Conservation (phyloP, 2,329 filamentous ascomycete genomes). For the Microcyclospora pomicola region DNA sequence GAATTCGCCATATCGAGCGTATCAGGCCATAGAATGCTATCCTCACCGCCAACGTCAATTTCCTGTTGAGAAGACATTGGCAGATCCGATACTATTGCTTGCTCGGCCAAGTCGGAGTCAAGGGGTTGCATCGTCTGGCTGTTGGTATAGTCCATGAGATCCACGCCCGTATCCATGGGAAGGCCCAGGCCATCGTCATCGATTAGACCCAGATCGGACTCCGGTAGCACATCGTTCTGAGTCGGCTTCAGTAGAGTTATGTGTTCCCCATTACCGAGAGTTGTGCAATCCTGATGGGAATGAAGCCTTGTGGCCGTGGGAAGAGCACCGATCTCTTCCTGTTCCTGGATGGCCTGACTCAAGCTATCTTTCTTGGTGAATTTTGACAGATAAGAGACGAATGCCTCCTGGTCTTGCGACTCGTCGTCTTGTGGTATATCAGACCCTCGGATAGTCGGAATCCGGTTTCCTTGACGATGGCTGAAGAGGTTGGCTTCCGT, state of each 20-base stretch:
- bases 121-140: not conserved
- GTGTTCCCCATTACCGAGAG: too few species aligned
- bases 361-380: slow-evolving; percentile 2
- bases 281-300: not conserved
- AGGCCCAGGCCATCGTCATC: too few species aligned
- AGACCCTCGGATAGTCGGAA: slow-evolving; percentile 9
- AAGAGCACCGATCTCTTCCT: not conserved
- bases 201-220: not conserved
- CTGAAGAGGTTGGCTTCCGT: slow-evolving; percentile 22
- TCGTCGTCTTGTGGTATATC: slow-evolving; percentile 21
- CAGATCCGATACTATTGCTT: slow-evolving; percentile 1
- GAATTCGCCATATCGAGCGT: not conserved
- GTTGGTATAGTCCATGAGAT: not conserved
- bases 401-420: slow-evolving; percentile 16
- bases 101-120: not conserved
- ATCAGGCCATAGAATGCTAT: slow-evolving; percentile 5
- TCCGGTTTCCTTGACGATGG: slow-evolving; percentile 16
- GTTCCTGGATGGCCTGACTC: not conserved
- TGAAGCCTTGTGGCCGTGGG: slow-evolving; percentile 1
- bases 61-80: slow-evolving; percentile 5
- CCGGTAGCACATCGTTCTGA: not conserved
- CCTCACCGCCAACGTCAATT: slow-evolving; percentile 4
- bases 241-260: too few species aligned
- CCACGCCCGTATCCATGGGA: not conserved
- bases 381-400: slow-evolving; percentile 9